These are phyloP conservation scores for Dendrocalamus sinicus DNA, from an alignment of 176 grass and related monocot genomes.

Conservation along the genomic window DNA sequence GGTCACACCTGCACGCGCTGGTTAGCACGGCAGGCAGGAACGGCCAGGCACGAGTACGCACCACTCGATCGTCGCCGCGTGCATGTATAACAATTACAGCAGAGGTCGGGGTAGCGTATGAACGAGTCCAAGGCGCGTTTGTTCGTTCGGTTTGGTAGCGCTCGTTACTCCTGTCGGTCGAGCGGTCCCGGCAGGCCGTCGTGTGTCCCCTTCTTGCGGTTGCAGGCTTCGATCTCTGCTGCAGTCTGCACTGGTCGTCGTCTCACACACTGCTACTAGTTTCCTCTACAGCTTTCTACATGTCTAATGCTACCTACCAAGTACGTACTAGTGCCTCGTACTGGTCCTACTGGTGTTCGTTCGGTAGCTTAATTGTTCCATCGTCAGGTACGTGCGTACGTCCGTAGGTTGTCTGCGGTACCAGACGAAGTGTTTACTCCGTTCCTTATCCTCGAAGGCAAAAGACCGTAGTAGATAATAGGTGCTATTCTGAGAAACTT, in stretches of 20 bases:
- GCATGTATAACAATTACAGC: background rate
- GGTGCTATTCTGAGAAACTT: no score
- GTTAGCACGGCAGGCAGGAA: background rate
- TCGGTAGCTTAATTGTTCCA: background rate
- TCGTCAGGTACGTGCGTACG: background rate
- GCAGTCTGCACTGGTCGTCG: background rate
- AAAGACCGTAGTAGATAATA: no score
- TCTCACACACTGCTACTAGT: background rate
- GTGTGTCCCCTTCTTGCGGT: background rate
- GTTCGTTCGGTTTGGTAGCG: background rate
- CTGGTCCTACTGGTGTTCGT: background rate
- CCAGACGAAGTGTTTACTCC: no score
- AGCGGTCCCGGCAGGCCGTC: background rate
- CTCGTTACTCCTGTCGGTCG: slow-evolving; percentile 34
- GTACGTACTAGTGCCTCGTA: background rate
- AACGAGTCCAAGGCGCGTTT: background rate
- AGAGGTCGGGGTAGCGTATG: slow-evolving; percentile 22
- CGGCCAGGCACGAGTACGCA: background rate
- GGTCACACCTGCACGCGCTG: background rate
- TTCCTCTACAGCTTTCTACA: background rate
- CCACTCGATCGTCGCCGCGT: background rate
- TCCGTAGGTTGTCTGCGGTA: background rate
- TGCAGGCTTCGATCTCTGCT: background rate
- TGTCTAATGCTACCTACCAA: background rate
- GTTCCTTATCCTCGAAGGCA: no score